phyloP scores from a whole-genome alignment of 2,329 filamentous ascomycete species.

The Scolecobasidium constrictum region DNA sequence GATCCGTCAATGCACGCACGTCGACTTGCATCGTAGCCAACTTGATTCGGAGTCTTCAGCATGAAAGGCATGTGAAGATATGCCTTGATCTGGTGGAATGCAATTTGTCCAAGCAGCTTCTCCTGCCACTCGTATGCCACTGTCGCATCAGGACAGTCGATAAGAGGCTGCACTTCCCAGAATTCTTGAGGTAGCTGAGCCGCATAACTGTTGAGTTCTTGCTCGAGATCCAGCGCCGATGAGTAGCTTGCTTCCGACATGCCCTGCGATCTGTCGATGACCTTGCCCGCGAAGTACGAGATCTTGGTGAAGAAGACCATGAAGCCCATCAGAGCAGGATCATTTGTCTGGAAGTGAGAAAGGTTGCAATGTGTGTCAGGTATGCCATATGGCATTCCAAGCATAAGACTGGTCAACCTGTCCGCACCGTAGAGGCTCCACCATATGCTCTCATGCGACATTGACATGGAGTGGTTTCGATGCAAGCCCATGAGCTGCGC shows the following conservation, averaged over 20 bases:
- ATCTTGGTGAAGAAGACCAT: conserved; percentile 22
- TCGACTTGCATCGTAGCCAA: conserved; percentile 10
- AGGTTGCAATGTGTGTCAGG: conserved; percentile 26
- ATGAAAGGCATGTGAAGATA: conserved; percentile 15
- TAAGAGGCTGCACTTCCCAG: conserved; percentile 23
- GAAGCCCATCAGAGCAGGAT: conserved; percentile 7
- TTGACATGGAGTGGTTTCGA: conserved; percentile 23
- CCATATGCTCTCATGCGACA: conserved; percentile 27
- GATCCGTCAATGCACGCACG: conserved; percentile 29
- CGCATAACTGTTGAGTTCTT: conserved; percentile 29
- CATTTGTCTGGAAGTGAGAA: conserved; percentile 11
- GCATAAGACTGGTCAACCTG: conserved; percentile 39
- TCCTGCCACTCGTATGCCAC: conserved; percentile 22
- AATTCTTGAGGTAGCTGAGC: conserved; percentile 26
- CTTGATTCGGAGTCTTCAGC: conserved; percentile 5
- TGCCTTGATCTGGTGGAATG: conserved; percentile 33
- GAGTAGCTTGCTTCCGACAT: conserved; percentile 23
- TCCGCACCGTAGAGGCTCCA: conserved; percentile 34
- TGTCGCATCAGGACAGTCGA: conserved; percentile 19
- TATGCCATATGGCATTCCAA: conserved; percentile 41
- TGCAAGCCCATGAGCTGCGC: conserved; percentile 38
- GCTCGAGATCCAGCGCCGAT: conserved; percentile 30
- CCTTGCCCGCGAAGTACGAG: conserved; percentile 28
- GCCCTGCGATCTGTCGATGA: conserved; percentile 33
- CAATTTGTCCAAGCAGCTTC: conserved; percentile 29